These are phyloP conservation scores for Neofusicoccum sp. DNA, from an alignment of 2,329 filamentous ascomycete genomes.

Conservation along the genomic window DNA sequence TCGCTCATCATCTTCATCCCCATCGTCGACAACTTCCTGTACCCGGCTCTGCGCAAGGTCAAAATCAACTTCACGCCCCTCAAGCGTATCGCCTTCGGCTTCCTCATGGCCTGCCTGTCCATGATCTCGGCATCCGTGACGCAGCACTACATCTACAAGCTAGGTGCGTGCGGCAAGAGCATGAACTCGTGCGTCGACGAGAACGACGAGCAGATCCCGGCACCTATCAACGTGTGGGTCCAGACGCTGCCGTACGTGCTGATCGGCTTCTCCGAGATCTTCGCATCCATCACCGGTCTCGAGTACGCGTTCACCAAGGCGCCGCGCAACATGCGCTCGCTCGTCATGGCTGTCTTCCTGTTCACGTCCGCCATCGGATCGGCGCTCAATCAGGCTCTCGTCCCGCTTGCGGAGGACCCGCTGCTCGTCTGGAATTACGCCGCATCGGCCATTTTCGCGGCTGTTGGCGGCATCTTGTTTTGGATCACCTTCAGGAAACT, in stretches of 20 bases:
- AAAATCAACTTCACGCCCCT: slow-evolving; percentile 56
- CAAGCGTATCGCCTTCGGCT: slow-evolving; percentile 56
- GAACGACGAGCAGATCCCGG: slow-evolving; percentile 39
- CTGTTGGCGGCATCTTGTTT: slow-evolving; percentile 65
- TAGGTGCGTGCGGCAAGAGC: slow-evolving; percentile 61
- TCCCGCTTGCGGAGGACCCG: slow-evolving; percentile 64
- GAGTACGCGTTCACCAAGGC: slow-evolving; percentile 80
- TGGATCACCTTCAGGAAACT: slow-evolving; percentile 69
- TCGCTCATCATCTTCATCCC: slow-evolving; percentile 58
- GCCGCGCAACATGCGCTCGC: slow-evolving; percentile 76
- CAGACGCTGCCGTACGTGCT: slow-evolving; percentile 55
- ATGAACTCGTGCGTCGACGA: slow-evolving; percentile 55
- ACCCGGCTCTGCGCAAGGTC: slow-evolving; percentile 51
- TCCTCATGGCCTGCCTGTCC: slow-evolving; percentile 49
- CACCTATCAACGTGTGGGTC: slow-evolving; percentile 66
- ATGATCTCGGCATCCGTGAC: slow-evolving; percentile 56
- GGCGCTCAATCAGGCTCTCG: slow-evolving; percentile 71
- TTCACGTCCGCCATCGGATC: slow-evolving; percentile 71
- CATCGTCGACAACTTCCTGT: slow-evolving; percentile 56
- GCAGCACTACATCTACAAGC: slow-evolving; percentile 65
- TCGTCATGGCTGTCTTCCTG: slow-evolving; percentile 70
- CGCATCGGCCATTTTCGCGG: slow-evolving; percentile 63
- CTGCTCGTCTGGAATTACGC: slow-evolving; percentile 74
- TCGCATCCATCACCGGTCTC: slow-evolving; percentile 63
- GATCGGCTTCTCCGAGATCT: slow-evolving; percentile 60